Base-by-base conservation (phyloP, 352 stramenopile species). In the Thraustochytrium striatum region DNA sequence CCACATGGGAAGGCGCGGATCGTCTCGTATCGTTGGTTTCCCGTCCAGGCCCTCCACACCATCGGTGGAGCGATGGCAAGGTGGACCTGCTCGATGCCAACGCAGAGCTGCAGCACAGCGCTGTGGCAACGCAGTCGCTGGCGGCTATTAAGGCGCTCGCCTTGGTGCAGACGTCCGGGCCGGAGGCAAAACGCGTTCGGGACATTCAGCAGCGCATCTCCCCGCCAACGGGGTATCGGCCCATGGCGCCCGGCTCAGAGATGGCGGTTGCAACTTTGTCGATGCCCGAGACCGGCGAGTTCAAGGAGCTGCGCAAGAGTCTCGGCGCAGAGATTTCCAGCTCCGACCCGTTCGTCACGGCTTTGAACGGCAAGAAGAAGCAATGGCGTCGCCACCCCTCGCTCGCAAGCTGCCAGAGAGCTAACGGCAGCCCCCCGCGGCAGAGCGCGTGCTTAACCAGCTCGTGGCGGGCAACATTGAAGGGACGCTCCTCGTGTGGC, bases 21-120 rank as follows among this genome's bases (percentile, higher is more conserved):
- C 58, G 28, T 36, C 25, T 55, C 32, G 30, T 79, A 79, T 39
- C 21, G 32, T 13, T 79, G 69, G 69, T 73, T 3, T 11, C 21
- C 69, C 11, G 1, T 9, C 7, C 69, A 65, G 9, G 8, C 69
- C n/a, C 25, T 79, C 9, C 69, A 79, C 35, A 43, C 28, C 33
- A 47, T 79, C 32, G 69, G 69, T 79, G 69, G 69, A 38, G 35
- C 32, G 69, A 79, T 35, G 69, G 69, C 3, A 79, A 69, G 36
- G 5, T 79, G 35, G 69, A 79, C 55, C 30, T 79, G 39, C 57
- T 62, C 25, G 57, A 79, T 28, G 52, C 52, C 21, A 79, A 79
- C 58, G 55, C 69, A 30, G 69, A 79, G 19, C 38, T 69, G 9
- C 33, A 28, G 8, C 28, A 25, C 43, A 28, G 35, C 28, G 28